Base-by-base conservation (phyloP, 2,329 filamentous ascomycete species). In the Exserohilum rostratum region DNA sequence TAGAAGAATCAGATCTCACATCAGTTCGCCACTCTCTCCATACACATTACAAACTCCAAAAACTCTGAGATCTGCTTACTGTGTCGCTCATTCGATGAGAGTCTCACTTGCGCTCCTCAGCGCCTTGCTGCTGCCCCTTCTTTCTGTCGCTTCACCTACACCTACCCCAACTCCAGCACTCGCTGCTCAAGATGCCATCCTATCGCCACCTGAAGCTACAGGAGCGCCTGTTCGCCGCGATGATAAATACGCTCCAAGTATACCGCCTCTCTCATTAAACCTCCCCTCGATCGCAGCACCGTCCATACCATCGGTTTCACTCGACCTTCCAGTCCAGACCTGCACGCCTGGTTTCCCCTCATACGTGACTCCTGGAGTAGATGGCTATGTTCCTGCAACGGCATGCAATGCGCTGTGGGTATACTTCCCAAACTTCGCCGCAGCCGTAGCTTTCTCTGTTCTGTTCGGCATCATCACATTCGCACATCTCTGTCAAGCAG, bases 391-490 rank as follows among this genome's bases (percentile, higher is more conserved):
- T 2, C 63, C 61, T 22, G 44, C 48, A 5, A 51, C 52, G 22
- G 57, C 62, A 27, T 65, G 63, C 44, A 65, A 68, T 46, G 57
- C 65, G 7, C 37, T 64, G 6, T 68, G 63, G 54, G 40, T 50
- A 9, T 65, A 61, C 51, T 60, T 54, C 18, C 65, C 65, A n/a
- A 60, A 56, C 33, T 64, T 67, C 29, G 52, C 58, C 9, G 60
- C 60, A 1, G 64, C 62, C n/a, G 46, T 65, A 20, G 62, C 59
- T 2, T 64, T 68, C 30, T 58, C 57, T 11, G 35, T 59, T 7
- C 48, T 68, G 17, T 68, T 67, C 30, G 64, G 58, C 17, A 34
- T 60, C 22, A 46, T 68, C 29, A 66, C 62, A 5, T 33, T 64
- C 20, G 53, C 50, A 30, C 65, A 68, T 25, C 15, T 62, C 5